Conservation (phyloP, 495 filamentous ascomycete species). For the Penicillium silybi region DNA sequence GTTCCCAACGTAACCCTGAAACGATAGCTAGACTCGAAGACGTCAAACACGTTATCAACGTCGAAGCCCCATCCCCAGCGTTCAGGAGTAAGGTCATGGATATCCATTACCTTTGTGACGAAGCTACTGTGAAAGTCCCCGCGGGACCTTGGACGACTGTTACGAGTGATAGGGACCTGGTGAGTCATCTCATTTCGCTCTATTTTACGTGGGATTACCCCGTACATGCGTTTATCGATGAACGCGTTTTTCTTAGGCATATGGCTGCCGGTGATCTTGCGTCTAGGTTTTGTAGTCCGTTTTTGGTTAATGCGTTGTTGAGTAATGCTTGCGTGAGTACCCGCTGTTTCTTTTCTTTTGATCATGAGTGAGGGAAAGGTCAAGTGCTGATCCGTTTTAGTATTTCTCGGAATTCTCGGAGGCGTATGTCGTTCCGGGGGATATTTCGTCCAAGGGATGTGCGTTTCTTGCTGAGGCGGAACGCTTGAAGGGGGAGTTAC, state of each 20-base stretch:
- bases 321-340: slow-evolving; percentile 45
- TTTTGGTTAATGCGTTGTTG: slow-evolving; percentile 52
- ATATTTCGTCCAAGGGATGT: slow-evolving; percentile 41
- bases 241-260: slow-evolving; percentile 45
- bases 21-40: slow-evolving; percentile 26
- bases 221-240: slow-evolving; percentile 46
- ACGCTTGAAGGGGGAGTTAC: slow-evolving; percentile 24
- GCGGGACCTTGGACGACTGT: slow-evolving; percentile 51
- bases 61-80: slow-evolving; percentile 32
- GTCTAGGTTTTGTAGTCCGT: slow-evolving; percentile 47
- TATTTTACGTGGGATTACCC: slow-evolving; percentile 56
- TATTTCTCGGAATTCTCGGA: slow-evolving; percentile 46
- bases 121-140: slow-evolving; percentile 39
- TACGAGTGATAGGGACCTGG: slow-evolving; percentile 46
- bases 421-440: slow-evolving; percentile 38
- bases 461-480: slow-evolving; percentile 45
- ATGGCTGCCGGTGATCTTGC: slow-evolving; percentile 31
- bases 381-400: slow-evolving; percentile 19
- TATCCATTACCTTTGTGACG: slow-evolving; percentile 42
- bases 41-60: slow-evolving; percentile 25
- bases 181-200: slow-evolving; percentile 49
- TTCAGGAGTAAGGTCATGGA: slow-evolving; percentile 47
- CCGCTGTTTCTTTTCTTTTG: neutral
- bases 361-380: too few species aligned
- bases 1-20: neutral